A percentile compares a stretch with the other conserved stretches of the same genome.
phyloP scores from a whole-genome alignment of 768 basidiomycete species.

The Trametes coccinea region DNA sequence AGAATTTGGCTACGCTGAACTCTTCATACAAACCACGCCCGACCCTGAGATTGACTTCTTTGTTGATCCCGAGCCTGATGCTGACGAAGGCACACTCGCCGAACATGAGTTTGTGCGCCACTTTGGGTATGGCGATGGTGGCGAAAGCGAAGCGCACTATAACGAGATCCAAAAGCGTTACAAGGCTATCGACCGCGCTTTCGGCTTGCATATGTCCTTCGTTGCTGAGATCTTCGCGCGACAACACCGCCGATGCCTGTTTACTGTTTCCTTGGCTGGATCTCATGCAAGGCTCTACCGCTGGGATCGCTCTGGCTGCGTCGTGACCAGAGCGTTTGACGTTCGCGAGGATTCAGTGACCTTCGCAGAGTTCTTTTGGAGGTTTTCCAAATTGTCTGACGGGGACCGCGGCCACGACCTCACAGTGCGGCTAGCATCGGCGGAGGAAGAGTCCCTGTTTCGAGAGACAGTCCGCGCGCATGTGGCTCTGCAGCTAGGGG shows the following conservation, averaged over 20 bases:
- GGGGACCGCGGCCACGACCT: slow-evolving; percentile 30
- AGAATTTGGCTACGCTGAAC: slow-evolving; percentile 12
- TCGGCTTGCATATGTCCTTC: neutral
- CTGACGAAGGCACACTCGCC: neutral
- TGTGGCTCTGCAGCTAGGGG: neutral
- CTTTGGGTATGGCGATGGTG: neutral
- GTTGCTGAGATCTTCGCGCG: slow-evolving; percentile 14
- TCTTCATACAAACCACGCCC: slow-evolving; percentile 16
- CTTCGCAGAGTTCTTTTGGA: slow-evolving; percentile 34
- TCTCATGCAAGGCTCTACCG: slow-evolving; percentile 33
- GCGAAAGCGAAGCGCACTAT: neutral
- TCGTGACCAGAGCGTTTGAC: slow-evolving; percentile 33
- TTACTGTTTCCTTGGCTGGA: slow-evolving; percentile 32
- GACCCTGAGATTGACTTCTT: slow-evolving; percentile 9
- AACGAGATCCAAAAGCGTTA: no score
- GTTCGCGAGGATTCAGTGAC: slow-evolving; percentile 21
- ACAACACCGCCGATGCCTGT: slow-evolving; percentile 33
- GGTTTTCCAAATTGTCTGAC: slow-evolving; percentile 24
- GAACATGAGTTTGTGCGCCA: slow-evolving; percentile 4
- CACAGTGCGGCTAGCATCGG: slow-evolving; percentile 3
- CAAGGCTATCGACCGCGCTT: neutral
- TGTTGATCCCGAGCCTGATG: neutral
- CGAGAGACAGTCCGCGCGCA: neutral
- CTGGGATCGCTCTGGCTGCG: slow-evolving; percentile 35
- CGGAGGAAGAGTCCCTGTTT: slow-evolving; percentile 1